These are phyloP conservation scores for Asterochloris sp. DNA, from an alignment of 139 green algal species.

Conservation along the genomic window DNA sequence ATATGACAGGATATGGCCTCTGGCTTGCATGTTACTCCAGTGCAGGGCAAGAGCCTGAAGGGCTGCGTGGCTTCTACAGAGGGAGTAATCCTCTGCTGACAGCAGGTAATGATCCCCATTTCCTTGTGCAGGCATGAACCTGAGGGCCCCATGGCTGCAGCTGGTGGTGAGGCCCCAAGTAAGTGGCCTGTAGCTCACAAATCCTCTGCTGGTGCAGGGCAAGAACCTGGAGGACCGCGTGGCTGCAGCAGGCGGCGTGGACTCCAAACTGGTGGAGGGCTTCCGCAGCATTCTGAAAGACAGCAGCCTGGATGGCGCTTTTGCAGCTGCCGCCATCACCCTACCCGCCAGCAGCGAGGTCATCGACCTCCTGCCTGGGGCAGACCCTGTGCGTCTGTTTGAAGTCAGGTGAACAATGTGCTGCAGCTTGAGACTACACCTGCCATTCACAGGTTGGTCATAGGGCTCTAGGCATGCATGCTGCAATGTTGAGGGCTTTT, in stretches of 20 bases:
- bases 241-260: constrained; percentile 56
- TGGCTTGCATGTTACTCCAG: too few species aligned
- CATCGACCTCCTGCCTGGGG: constrained; percentile 57
- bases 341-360: constrained; percentile 74
- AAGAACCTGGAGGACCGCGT: constrained; percentile 33
- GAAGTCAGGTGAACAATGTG: constrained; percentile 31
- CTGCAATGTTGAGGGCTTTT: too few species aligned
- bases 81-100: too few species aligned
- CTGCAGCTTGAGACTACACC: not conserved
- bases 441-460: too few species aligned
- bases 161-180: not conserved
- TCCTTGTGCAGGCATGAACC: too few species aligned
- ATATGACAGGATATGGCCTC: too few species aligned
- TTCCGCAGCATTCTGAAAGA: constrained; percentile 56
- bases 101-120: too few species aligned
- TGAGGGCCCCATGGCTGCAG: too few species aligned
- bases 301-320: constrained; percentile 56
- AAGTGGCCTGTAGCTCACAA: too few species aligned
- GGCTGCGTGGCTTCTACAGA: too few species aligned
- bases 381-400: constrained; percentile 72
- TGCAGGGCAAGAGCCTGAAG: too few species aligned
- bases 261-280: constrained; percentile 50
- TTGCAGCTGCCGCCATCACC: constrained; percentile 64
- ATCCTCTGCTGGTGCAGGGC: not conserved
- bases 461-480: too few species aligned